A percentile compares a stretch with the other conserved stretches of the same genome.
phyloP scores from a whole-genome alignment of 345 rosid genomes.

The Cardiospermum halicacabum region DNA sequence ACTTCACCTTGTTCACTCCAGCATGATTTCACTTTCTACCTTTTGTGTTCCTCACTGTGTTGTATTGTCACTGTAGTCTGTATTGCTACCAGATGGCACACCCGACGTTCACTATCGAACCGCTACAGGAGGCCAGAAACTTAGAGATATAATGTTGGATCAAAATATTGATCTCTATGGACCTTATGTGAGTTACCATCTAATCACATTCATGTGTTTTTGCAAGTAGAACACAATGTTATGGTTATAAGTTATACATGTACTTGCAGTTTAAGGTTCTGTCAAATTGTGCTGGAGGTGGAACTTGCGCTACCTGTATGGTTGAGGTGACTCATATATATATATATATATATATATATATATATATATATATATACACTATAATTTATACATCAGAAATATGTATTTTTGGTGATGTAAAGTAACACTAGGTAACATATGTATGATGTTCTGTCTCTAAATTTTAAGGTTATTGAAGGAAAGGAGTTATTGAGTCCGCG shows the following conservation, averaged over 20 bases:
- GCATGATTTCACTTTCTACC: no score
- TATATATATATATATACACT: no score
- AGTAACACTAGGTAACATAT: neutral
- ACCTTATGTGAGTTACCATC: conserved; percentile 59
- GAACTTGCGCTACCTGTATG: conserved; percentile 89
- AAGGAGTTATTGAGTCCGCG: conserved; percentile 73
- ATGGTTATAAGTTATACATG: neutral
- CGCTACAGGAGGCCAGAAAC: conserved; percentile 77
- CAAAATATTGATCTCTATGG: conserved; percentile 77
- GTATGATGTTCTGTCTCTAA: no score
- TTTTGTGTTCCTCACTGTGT: neutral
- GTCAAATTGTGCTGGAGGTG: conserved; percentile 86
- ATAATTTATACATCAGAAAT: neutral
- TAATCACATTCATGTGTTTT: neutral
- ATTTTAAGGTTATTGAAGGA: conserved; percentile 62
- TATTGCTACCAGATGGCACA: conserved; percentile 80
- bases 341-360: no score
- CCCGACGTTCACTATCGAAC: conserved; percentile 77
- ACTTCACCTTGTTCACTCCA: no score
- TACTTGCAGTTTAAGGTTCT: conserved; percentile 53
- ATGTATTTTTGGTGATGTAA: neutral
- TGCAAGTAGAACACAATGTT: no score
- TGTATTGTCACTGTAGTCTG: conserved; percentile 44
- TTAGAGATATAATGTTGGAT: conserved; percentile 88
- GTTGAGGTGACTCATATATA: conserved; percentile 59